Conservation (phyloP, 202 grass and related monocot genomes). For the Panicum virgatum region DNA sequence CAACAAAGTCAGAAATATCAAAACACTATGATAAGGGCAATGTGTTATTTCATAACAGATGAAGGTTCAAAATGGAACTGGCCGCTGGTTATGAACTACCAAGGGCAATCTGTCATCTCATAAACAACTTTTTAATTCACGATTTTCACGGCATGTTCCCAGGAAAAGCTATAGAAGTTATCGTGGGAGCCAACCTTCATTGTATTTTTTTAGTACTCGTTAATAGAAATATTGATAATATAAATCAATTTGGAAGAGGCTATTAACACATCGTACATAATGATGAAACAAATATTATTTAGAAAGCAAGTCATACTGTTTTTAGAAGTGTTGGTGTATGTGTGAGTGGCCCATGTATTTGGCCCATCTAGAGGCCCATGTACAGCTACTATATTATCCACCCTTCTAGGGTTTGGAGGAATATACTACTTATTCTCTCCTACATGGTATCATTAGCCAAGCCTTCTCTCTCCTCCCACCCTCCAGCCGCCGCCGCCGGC, state of each 20-base stretch:
- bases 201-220: background rate
- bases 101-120: background rate
- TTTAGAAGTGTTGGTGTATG: too few species aligned
- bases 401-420: too few species aligned
- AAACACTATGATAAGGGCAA: background rate
- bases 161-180: background rate
- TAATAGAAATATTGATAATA: background rate
- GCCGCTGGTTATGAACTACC: background rate
- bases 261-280: background rate
- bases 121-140: background rate
- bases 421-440: too few species aligned
- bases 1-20: constrained; percentile 14
- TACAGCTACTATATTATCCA: too few species aligned
- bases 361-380: too few species aligned
- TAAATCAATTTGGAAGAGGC: background rate
- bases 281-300: background rate
- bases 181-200: background rate
- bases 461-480: too few species aligned
- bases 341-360: too few species aligned
- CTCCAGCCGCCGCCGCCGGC: too few species aligned
- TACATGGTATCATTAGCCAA: too few species aligned
- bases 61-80: constrained; percentile 12
- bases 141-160: background rate
- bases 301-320: background rate
- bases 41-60: constrained; percentile 14